phyloP scores from a whole-genome alignment of 768 basidiomycete genomes.

The Ramaria rubella region DNA sequence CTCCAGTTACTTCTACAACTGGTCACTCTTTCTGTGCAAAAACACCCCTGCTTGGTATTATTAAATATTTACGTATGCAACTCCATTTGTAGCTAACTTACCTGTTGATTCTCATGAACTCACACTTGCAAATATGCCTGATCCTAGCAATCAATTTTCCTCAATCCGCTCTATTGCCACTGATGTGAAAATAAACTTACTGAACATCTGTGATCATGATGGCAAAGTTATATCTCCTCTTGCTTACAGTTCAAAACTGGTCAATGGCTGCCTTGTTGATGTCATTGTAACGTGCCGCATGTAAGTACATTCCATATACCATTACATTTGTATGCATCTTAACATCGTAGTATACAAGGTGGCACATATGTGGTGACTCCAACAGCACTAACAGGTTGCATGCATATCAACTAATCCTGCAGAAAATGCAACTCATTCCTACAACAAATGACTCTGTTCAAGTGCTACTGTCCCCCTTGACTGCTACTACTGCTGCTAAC shows the following conservation, averaged over 20 bases:
- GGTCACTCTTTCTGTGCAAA: neutral
- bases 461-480: no score
- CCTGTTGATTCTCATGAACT: neutral
- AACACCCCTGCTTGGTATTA: neutral
- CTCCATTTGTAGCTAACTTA: neutral
- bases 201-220: neutral
- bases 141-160: neutral
- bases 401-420: no score
- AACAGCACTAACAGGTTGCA: no score
- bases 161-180: neutral
- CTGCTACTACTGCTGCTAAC: no score
- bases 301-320: no score
- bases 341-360: no score
- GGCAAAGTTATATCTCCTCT: neutral
- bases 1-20: neutral
- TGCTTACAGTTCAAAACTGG: neutral
- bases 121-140: neutral
- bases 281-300: neutral
- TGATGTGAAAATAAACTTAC: neutral
- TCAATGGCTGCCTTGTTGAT: neutral
- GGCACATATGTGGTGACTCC: no score
- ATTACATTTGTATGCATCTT: no score
- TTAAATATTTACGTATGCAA: neutral
- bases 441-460: no score
- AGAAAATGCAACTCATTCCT: no score